Percentiles rank a stretch among this genome's conserved stretches.
phyloP scores from a whole-genome alignment of 805 yeast species.

The Candida ortonii region DNA sequence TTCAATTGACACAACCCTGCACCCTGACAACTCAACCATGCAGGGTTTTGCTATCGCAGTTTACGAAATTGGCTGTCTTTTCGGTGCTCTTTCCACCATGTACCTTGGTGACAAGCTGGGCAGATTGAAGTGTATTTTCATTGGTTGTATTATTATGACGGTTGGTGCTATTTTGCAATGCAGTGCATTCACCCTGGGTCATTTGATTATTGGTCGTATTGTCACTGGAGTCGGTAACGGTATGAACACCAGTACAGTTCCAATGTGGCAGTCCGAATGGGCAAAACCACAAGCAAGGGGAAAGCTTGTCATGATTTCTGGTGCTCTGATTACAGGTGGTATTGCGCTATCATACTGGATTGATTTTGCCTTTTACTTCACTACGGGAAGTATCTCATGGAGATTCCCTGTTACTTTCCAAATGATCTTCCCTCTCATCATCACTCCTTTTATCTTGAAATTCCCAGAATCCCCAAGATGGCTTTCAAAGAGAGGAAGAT shows the following conservation, averaged over 20 bases:
- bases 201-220: constrained; percentile 31
- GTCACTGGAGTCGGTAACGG: constrained; percentile 36
- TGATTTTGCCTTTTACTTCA: constrained; percentile 35
- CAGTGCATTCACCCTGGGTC: constrained; percentile 18
- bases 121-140: constrained; percentile 36
- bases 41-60: constrained; percentile 49
- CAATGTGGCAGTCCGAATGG: constrained; percentile 34
- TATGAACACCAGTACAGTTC: constrained; percentile 32
- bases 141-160: constrained; percentile 36
- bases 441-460: constrained; percentile 16
- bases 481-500: constrained; percentile 37
- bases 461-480: constrained; percentile 46
- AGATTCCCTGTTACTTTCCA: constrained; percentile 39
- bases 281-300: constrained; percentile 33
- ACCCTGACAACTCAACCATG: constrained; percentile 33
- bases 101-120: constrained; percentile 40
- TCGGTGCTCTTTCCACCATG: constrained; percentile 40
- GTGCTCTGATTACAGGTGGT: constrained; percentile 26
- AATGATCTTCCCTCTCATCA: constrained; percentile 19
- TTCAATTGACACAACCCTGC: constrained; percentile 17
- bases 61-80: constrained; percentile 47
- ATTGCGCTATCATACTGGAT: constrained; percentile 35
- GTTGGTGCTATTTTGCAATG: constrained; percentile 26
- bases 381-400: constrained; percentile 28
- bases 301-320: constrained; percentile 27